Evolutionary conservation across 2,329 filamentous ascomycete genomes (phyloP), one percentile per base, ranked within the genome.

Genomic region (Fusarium xylarioides): DNA sequence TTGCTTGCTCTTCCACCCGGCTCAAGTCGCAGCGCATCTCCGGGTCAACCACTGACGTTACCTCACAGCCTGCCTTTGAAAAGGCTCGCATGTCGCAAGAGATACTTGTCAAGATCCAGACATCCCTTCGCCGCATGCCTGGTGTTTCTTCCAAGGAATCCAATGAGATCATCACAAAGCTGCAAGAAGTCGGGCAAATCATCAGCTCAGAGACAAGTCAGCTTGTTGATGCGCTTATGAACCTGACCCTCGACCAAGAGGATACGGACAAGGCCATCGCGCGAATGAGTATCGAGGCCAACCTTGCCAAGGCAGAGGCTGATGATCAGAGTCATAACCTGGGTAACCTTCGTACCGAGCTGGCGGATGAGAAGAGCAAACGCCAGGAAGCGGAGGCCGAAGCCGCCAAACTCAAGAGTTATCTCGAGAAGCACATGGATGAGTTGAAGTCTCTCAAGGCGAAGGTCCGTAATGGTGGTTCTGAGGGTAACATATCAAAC

Each of bases 191-290:
- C 9, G 81, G 81, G 1, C 81, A 80, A 62, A 77, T 81, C 46
- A 78, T 83, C 74, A 83, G 79, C 68, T 79, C 81, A 34, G 82
- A 84, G 77, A 82, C 80, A 14, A 81, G 79, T 42, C 78, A 81
- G 70, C 81, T 83, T 8, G 81, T 83, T 15, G 80, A 83, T 40
- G 81, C 81, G 8, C 69, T 83, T 23, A 80, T 79, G 76, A 82
- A 82, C 61, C 50, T 82, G 43, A 78, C 75, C 10, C 79, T 83
- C 14, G 82, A 83, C 63, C 78, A 81, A 43, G 79, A 83, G 66
- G 81, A 83, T 19, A 82, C 80, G 4, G 80, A 83, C 62, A 81
- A 81, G 75, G 80, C 81, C 12, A 79, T 82, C 46, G 80, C 81
- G 4, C 75, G 82, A 19, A 81, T 83, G 80, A 81, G 81, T 58